Conservation (phyloP, 2,329 filamentous ascomycete species). For the Aspergillus novoparasiticus region DNA sequence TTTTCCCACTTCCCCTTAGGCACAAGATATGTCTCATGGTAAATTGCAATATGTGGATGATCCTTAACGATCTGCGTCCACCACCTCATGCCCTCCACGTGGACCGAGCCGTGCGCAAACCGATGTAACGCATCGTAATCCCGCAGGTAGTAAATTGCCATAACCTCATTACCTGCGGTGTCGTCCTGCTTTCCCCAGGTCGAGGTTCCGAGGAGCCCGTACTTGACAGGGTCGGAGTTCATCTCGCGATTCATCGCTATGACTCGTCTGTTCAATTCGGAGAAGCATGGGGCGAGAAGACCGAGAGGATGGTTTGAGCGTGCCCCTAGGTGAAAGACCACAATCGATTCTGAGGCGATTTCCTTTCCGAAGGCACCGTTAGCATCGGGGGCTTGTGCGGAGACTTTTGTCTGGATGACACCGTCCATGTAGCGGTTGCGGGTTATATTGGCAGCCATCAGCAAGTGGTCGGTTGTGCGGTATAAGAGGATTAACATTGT, state of each 20-base stretch:
- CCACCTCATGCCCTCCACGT: slow-evolving; percentile 48
- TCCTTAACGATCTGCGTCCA: slow-evolving; percentile 42
- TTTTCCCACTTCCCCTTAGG: slow-evolving; percentile 46
- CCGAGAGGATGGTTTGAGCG: slow-evolving; percentile 45
- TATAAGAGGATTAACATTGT: slow-evolving; percentile 36
- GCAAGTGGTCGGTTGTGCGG: slow-evolving; percentile 35
- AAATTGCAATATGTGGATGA: slow-evolving; percentile 46
- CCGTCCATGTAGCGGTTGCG: slow-evolving; percentile 43
- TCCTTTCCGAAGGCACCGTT: slow-evolving; percentile 41
- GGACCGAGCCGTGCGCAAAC: slow-evolving; percentile 46
- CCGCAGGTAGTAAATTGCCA: slow-evolving; percentile 47
- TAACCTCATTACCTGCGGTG: slow-evolving; percentile 35
- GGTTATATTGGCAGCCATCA: slow-evolving; percentile 36
- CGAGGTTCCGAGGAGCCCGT: slow-evolving; percentile 21
- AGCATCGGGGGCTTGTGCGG: slow-evolving; percentile 42
- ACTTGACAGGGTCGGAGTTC: slow-evolving; percentile 7
- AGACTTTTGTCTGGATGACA: slow-evolving; percentile 38
- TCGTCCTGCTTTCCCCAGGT: slow-evolving; percentile 36
- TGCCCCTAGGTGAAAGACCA: slow-evolving; percentile 39
- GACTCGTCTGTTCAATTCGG: slow-evolving; percentile 34
- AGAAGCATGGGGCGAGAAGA: slow-evolving; percentile 41
- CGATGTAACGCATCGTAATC: slow-evolving; percentile 45
- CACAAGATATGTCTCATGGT: slow-evolving; percentile 48
- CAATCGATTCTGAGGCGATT: slow-evolving; percentile 49
- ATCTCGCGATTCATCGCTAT: slow-evolving; percentile 31